Conservation (phyloP, 352 stramenopile genomes). For the Plasmopara viticola region DNA sequence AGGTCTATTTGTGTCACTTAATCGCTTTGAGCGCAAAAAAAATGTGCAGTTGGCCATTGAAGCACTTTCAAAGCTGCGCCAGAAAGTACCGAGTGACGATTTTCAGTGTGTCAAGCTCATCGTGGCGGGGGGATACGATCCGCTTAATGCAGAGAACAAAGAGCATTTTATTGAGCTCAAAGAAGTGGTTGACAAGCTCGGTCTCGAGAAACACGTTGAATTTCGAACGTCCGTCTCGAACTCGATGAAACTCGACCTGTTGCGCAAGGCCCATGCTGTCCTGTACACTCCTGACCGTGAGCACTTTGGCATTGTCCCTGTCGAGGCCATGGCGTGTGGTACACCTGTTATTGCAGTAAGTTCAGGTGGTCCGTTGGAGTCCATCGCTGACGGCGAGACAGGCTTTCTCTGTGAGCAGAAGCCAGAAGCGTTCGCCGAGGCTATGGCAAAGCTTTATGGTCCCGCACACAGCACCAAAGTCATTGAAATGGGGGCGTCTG, state of each 20-base stretch:
- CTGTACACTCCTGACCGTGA: conserved; percentile 96
- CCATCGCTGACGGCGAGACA: conserved; percentile 85
- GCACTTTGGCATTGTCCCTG: conserved; percentile 99
- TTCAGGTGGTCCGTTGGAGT: conserved; percentile 95
- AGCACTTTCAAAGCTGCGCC: conserved; percentile 58
- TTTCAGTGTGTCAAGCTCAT: conserved; percentile 79
- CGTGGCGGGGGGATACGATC: conserved; percentile 95
- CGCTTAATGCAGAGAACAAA: conserved; percentile 93
- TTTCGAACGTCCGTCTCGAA: conserved; percentile 89
- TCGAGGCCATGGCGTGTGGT: conserved; percentile 96
- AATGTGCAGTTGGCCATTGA: conserved; percentile 89
- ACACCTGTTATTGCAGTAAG: conserved; percentile 93
- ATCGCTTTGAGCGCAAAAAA: conserved; percentile 99
- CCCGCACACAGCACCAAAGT: conserved; percentile 23
- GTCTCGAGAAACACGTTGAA: conserved; percentile 60
- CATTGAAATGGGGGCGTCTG: conserved; percentile 38
- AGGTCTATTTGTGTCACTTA: conserved; percentile 92
- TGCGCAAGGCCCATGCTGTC: conserved; percentile 81
- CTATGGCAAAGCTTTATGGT: conserved; percentile 58
- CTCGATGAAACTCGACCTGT: conserved; percentile 77
- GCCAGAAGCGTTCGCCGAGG: conserved; percentile 47
- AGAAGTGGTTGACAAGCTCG: conserved; percentile 49
- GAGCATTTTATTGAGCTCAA: conserved; percentile 91
- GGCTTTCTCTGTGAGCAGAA: conserved; percentile 74
- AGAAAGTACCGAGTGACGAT: conserved; percentile 26